A percentile compares a stretch with the other conserved stretches of the same genome.
Evolutionary conservation across 2,329 filamentous ascomycete species (phyloP).

Genomic region (Ophiostoma fasciatum): DNA sequence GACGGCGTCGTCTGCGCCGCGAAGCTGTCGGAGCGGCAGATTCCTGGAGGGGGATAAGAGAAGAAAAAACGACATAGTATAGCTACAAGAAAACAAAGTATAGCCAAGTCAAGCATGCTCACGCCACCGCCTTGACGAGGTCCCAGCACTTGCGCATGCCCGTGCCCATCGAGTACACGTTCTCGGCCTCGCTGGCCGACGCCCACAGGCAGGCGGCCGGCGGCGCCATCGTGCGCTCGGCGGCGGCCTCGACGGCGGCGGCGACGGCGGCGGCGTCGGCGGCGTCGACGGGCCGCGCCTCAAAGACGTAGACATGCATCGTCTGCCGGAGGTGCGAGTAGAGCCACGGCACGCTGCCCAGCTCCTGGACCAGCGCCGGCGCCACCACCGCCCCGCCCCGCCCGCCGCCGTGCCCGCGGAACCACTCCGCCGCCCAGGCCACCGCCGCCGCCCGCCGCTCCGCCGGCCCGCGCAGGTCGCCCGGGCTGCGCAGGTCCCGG

Average conservation of each 20-base stretch:
- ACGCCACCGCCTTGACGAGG: conserved; percentile 18
- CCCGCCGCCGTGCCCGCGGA: conserved; percentile 1
- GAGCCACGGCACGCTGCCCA: conserved; percentile 40
- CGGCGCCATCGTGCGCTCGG: too few species aligned
- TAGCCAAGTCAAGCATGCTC: too few species aligned
- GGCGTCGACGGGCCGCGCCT: conserved; percentile 15
- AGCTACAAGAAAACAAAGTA: too few species aligned
- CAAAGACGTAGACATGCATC: conserved; percentile 42
- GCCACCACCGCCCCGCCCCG: neutral
- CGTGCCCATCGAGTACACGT: conserved; percentile 38
- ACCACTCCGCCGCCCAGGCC: conserved; percentile 2
- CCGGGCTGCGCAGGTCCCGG: conserved; percentile 9
- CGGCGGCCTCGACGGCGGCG: too few species aligned
- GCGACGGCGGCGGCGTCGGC: neutral
- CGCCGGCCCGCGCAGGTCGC: neutral
- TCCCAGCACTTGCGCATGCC: conserved; percentile 45
- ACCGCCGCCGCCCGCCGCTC: conserved; percentile 3
- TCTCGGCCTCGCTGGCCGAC: conserved; percentile 25
- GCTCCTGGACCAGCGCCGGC: conserved; percentile 22
- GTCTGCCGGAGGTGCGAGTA: conserved; percentile 42
- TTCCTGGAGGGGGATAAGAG: too few species aligned
- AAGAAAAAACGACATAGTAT: neutral
- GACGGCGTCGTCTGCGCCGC: neutral
- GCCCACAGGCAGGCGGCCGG: conserved; percentile 29
- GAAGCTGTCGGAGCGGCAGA: too few species aligned